Conservation (phyloP, 768 basidiomycete genomes). For the Crepidotus variabilis region DNA sequence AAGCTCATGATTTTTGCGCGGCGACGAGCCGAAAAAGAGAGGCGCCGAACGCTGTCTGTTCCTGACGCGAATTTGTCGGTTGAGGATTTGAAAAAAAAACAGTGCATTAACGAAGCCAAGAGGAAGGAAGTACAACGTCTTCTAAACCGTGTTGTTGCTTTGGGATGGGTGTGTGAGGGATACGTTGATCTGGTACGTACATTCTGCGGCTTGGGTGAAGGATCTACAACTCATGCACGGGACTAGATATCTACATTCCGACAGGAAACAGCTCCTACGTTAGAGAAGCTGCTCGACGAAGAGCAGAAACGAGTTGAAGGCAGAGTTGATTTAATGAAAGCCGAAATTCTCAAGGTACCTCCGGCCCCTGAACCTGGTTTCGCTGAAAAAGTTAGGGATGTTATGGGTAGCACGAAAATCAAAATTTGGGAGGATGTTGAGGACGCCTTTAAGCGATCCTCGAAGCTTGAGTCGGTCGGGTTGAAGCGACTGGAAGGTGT, state of each 20-base stretch:
- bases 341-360: slow-evolving; percentile 4
- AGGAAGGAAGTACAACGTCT: slow-evolving; percentile 15
- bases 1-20: slow-evolving; percentile 10
- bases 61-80: background rate
- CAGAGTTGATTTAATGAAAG: slow-evolving; percentile 21
- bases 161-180: slow-evolving; percentile 24
- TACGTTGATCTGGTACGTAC: slow-evolving; percentile 20
- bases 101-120: slow-evolving; percentile 8
- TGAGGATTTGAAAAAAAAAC: slow-evolving; percentile 5
- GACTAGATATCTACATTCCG: slow-evolving; percentile 22
- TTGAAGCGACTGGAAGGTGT: background rate
- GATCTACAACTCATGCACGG: background rate
- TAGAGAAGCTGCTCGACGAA: slow-evolving; percentile 16
- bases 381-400: slow-evolving; percentile 7
- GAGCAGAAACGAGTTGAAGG: slow-evolving; percentile 17
- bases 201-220: background rate
- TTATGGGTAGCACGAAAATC: slow-evolving; percentile 6
- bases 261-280: slow-evolving; percentile 16
- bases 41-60: background rate
- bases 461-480: background rate
- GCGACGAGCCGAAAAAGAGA: slow-evolving; percentile 6
- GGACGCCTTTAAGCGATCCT: background rate
- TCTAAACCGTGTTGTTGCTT: slow-evolving; percentile 18
- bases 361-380: slow-evolving; percentile 2
- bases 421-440: slow-evolving; percentile 8